Evolutionary conservation across 768 basidiomycete species (phyloP).

Genomic region (Panus rudis): DNA sequence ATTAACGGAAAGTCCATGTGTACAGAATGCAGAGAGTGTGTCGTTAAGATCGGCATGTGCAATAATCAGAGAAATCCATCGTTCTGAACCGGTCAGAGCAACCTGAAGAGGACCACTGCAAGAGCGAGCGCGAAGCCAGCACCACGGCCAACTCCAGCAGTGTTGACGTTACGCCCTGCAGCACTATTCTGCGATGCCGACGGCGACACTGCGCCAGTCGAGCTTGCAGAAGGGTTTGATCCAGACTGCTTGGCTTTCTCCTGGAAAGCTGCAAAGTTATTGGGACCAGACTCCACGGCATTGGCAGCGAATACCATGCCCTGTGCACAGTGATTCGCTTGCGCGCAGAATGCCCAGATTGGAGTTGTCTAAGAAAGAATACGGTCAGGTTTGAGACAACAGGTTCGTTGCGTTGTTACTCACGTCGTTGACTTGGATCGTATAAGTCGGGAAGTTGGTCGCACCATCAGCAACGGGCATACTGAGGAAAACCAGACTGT

Average conservation of each 20-base stretch:
- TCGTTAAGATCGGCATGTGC: too few relatives aligned
- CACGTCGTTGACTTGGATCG: constrained; percentile 48
- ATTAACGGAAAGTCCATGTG: too few relatives aligned
- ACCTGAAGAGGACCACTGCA: background rate
- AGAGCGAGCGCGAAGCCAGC: constrained; percentile 21
- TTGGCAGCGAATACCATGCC: constrained; percentile 61
- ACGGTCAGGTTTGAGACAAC: background rate
- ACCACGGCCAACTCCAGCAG: constrained; percentile 9
- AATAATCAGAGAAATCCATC: too few relatives aligned
- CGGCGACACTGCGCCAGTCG: background rate
- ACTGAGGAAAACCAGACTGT: constrained; percentile 20
- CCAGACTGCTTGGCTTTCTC: constrained; percentile 16
- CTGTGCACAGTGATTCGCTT: constrained; percentile 41
- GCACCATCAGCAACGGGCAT: constrained; percentile 39
- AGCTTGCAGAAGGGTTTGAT: background rate
- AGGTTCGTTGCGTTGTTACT: background rate
- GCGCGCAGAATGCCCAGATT: constrained; percentile 51
- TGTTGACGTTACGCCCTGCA: too few relatives aligned
- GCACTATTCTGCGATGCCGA: constrained; percentile 1
- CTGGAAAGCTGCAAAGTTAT: constrained; percentile 47
- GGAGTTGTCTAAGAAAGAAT: constrained; percentile 34
- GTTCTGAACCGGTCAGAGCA: too few relatives aligned
- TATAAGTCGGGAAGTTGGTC: constrained; percentile 44
- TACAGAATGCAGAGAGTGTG: too few relatives aligned
- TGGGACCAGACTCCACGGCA: constrained; percentile 40